Conservation (phyloP, 2,329 filamentous ascomycete species). For the Aspergillus tamarii region DNA sequence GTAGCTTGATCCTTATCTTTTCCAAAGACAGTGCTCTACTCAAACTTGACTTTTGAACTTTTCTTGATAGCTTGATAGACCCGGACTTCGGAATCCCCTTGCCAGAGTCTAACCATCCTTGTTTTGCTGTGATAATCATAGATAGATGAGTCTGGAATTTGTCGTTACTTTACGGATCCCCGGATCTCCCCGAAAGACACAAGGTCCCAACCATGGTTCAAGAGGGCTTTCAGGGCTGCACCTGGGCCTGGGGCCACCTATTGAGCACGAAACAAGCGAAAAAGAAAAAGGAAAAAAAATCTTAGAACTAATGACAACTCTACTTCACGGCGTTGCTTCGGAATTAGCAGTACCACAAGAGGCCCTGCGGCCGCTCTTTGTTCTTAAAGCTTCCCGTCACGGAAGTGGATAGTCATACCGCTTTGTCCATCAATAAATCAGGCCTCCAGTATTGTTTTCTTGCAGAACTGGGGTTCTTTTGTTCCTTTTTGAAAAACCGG, state of each 20-base stretch:
- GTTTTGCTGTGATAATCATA: background rate
- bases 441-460: background rate
- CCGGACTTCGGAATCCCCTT: background rate
- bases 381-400: background rate
- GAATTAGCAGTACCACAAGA: background rate
- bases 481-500: background rate
- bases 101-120: background rate
- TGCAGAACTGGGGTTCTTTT: background rate
- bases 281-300: background rate
- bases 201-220: constrained; percentile 1
- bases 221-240: constrained; percentile 1
- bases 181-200: constrained; percentile 1
- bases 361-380: background rate
- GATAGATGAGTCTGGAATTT: constrained; percentile 7
- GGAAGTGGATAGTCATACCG: background rate
- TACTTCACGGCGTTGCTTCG: background rate
- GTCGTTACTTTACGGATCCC: background rate
- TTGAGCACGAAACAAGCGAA: constrained; percentile 1
- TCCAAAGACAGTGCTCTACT: background rate
- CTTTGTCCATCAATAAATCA: background rate
- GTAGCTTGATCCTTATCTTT: constrained; percentile 5
- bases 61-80: constrained; percentile 1
- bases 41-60: constrained; percentile 2
- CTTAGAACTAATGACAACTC: background rate
- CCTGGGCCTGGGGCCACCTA: background rate